Conservation (phyloP, 2,329 filamentous ascomycete species). For the Fusarium newnesense region DNA sequence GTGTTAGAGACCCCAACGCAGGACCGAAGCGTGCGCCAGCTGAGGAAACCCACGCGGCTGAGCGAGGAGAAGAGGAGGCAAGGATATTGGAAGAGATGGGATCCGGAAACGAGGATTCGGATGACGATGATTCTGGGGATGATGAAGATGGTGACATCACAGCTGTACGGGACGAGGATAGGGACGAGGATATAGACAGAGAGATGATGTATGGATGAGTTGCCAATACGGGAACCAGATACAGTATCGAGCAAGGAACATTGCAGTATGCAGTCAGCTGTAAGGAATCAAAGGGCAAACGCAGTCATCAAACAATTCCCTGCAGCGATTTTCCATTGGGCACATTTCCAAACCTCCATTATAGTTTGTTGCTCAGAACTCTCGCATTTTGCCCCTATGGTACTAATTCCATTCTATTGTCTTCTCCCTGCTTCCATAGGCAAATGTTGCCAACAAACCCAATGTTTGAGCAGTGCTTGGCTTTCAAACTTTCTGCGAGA, state of each 20-base stretch:
- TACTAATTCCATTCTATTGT: background rate
- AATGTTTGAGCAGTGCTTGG: background rate
- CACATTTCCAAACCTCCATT: background rate
- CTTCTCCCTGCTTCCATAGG: background rate
- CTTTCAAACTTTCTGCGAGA: background rate
- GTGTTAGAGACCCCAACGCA: slow-evolving; percentile 42
- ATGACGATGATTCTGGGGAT: slow-evolving; percentile 44
- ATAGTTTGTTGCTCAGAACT: background rate
- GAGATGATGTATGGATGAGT: slow-evolving; percentile 19
- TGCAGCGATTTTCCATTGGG: background rate
- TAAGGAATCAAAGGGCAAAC: background rate
- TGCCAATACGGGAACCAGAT: background rate
- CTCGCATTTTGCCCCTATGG: background rate
- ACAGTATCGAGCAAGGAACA: too few species aligned
- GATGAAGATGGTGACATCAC: slow-evolving; percentile 35
- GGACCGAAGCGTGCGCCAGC: slow-evolving; percentile 25
- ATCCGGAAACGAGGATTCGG: slow-evolving; percentile 43
- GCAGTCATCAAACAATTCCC: background rate
- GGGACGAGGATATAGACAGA: slow-evolving; percentile 16
- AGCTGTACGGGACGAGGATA: slow-evolving; percentile 18
- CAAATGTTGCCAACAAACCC: background rate
- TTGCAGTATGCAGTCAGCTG: background rate
- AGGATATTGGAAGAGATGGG: slow-evolving; percentile 39
- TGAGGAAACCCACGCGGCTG: slow-evolving; percentile 27
- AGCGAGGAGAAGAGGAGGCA: slow-evolving; percentile 41